Percentiles rank a stretch among this genome's conserved stretches.
phyloP scores from a whole-genome alignment of 1,284 basidiomycete species.

The Rhodotorula sp. region DNA sequence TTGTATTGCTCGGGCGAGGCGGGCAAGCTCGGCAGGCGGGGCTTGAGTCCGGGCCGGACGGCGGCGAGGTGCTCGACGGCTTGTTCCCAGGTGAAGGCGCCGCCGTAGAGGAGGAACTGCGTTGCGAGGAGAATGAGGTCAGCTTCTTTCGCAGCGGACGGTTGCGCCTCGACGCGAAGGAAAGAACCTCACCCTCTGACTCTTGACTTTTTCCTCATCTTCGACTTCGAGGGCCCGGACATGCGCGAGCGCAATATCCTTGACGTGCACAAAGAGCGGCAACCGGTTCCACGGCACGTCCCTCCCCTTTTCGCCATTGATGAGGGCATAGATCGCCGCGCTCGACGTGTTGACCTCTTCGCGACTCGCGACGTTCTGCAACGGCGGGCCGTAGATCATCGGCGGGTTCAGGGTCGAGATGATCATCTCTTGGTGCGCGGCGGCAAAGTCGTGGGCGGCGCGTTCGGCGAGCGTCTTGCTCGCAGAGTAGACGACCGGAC shows the following conservation, averaged over 20 bases:
- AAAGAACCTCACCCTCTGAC: constrained; percentile 16
- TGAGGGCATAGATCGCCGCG: constrained; percentile 42
- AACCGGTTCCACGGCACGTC: constrained; percentile 47
- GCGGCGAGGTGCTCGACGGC: constrained; percentile 20
- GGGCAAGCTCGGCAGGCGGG: constrained; percentile 34
- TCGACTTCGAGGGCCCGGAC: constrained; percentile 43
- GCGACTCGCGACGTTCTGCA: constrained; percentile 25
- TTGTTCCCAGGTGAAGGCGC: constrained; percentile 42
- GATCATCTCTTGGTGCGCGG: constrained; percentile 21
- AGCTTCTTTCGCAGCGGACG: neutral
- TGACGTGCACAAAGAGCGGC: constrained; percentile 49
- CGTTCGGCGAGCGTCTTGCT: constrained; percentile 48
- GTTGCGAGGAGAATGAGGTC: accelerated
- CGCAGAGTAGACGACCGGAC: constrained; percentile 44
- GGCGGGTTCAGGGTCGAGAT: constrained; percentile 39
- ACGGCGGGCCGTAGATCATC: constrained; percentile 42
- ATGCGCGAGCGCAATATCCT: constrained; percentile 46
- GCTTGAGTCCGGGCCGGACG: constrained; percentile 17
- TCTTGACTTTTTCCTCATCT: constrained; percentile 35
- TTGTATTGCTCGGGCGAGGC: constrained; percentile 8
- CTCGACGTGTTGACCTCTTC: constrained; percentile 39
- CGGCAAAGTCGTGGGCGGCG: constrained; percentile 47
- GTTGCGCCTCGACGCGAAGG: neutral
- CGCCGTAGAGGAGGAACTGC: constrained; percentile 38
- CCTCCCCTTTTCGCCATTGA: constrained; percentile 33